phyloP scores from a whole-genome alignment of 495 filamentous ascomycete species.

The Penicillium longicatenatum region DNA sequence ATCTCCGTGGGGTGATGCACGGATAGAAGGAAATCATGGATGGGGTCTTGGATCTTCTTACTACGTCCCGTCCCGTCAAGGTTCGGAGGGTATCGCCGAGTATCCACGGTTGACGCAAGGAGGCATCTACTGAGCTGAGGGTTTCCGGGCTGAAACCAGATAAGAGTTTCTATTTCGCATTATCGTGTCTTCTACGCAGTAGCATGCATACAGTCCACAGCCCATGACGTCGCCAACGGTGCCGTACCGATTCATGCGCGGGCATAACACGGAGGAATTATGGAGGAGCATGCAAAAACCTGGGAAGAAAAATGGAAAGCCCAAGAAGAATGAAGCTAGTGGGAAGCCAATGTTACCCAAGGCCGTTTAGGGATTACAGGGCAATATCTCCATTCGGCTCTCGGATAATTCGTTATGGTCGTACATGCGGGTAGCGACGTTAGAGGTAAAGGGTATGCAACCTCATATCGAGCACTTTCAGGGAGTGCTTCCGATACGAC shows the following conservation, averaged over 20 bases:
- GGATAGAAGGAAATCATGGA: not conserved
- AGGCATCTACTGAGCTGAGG: constrained; percentile 10
- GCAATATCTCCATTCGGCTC: constrained; percentile 1
- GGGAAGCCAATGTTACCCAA: constrained; percentile 25
- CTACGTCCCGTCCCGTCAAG: constrained; percentile 51
- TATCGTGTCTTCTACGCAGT: not conserved
- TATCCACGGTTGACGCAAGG: constrained; percentile 43
- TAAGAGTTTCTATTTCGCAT: not conserved
- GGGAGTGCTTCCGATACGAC: constrained; percentile 23
- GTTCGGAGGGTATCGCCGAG: constrained; percentile 43
- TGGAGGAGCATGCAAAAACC: not conserved
- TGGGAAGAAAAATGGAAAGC: constrained; percentile 7
- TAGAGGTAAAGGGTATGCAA: constrained; percentile 13
- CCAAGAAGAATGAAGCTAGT: constrained; percentile 7
- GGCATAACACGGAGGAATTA: constrained; percentile 21
- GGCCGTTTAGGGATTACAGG: not conserved
- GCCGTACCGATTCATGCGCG: constrained; percentile 16
- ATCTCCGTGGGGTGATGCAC: not conserved
- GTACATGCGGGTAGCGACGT: constrained; percentile 23
- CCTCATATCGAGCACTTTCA: not conserved
- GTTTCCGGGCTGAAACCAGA: not conserved
- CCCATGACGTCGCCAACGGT: constrained; percentile 21
- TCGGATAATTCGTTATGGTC: constrained; percentile 24
- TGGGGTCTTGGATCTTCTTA: constrained; percentile 22
- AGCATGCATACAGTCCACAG: constrained; percentile 13